Base-by-base conservation (phyloP, 257 asterid species). In the Capsicum baccatum region DNA sequence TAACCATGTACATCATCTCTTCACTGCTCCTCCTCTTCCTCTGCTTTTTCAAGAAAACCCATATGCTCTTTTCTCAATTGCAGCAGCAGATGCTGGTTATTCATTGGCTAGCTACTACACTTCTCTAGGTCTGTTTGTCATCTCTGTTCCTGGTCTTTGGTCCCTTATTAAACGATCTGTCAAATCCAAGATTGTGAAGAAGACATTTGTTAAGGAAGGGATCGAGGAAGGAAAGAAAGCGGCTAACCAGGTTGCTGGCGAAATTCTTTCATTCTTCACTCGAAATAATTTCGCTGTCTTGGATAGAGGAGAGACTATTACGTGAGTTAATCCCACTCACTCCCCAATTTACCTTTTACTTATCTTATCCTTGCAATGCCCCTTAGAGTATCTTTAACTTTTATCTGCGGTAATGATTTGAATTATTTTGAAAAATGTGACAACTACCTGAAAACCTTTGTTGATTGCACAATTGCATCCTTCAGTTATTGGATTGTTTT, bases 111-210 rank as follows among this genome's bases (percentile, higher is more conserved):
- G 99, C 89, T 96, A 96, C 86, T 96, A 96, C 90, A 96, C 99
- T 87, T 96, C 98, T 19, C 85, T 96, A 6, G 99, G 98, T 86
- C 97, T 96, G 83, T 96, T 96, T 71, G 87, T 96, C 84, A 94
- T 96, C 88, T 96, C 99, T 0, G 98, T 96, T 85, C 99, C 98
- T 2, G 99, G 99, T 19, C 93, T 96, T 79, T 96, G 99, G 99
- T 96, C 99, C 85, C 98, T 96, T 76, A 94, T 96, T 86, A 96
- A 96, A 86, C 99, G 99, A 17, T 96, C 98, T 6, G 98, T 94
- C 73, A 96, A 96, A 90, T 96, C 99, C 63, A 96, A 96, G 99
- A 92, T 94, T 81, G 99, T 93, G 76, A 84, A 93, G 92, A 96
- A 96, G 95, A 96, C 97, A 26, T 93, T 92, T 48, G 59, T 90